Evolutionary conservation across 106 monocot genomes (phyloP), one percentile per base, ranked within the genome.

Genomic region (Ottelia alismoides): DNA sequence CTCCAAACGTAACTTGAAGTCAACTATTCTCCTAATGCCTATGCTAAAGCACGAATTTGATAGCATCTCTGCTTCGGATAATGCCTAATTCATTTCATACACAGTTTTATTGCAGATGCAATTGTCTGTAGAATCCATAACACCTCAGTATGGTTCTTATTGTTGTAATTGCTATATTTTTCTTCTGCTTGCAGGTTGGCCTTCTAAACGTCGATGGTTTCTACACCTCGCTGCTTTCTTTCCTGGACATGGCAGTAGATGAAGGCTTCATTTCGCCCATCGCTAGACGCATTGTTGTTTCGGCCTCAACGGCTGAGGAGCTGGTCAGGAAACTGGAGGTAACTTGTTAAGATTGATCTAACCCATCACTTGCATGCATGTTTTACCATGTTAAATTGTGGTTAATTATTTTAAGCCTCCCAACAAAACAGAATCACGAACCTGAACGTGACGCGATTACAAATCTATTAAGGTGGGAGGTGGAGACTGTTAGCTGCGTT

Each of bases 171-270:
- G n/a, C n/a, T n/a, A n/a, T n/a, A n/a, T 20, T 2, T 51, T 0
- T 51, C 20, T 22, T 51, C 31, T 32, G n/a, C 24, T 49, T 3
- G 46, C 48, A 61, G 61, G 61, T 61, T 12, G 61, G 61, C 22
- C 61, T 61, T 61, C 48, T 61, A 5, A 49, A 61, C 30, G 61
- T 61, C 11, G 61, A 61, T 47, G 61, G 61, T 20, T 61, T 43
- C 22, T 61, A 61, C 61, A 61, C 32, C 45, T 47, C 46, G 1
- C 27, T 61, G 48, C 20, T 61, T n/a, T 48, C 61, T 11, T 61
- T 61, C 28, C 47, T 61, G 27, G 61, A 61, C 48, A 61, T 47
- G 47, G 61, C 61, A 2, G 61, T 61, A 18, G 61, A 61, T 5
- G 61, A 61, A 20, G 61, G 61, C 0, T 61, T 61, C 47, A 49